A percentile compares a stretch with the other conserved stretches of the same genome.
phyloP scores from a whole-genome alignment of 768 basidiomycete species.

The Hericium coralloides region DNA sequence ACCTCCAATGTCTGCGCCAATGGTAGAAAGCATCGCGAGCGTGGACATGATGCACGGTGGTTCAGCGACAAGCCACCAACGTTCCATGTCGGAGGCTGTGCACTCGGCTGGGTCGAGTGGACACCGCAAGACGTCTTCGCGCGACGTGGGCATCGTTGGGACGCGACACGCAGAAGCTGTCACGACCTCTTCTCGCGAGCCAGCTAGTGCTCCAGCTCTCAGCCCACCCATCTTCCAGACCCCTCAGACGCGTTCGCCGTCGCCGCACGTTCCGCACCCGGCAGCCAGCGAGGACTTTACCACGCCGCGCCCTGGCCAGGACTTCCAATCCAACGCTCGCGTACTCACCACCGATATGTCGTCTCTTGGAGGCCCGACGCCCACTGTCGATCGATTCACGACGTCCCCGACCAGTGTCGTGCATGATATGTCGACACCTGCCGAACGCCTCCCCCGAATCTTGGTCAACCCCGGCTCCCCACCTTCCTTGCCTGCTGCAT shows the following conservation, averaged over 20 bases:
- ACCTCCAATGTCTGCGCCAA: background rate
- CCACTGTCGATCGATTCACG: too few species aligned
- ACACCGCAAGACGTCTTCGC: slow-evolving; percentile 33
- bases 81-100: slow-evolving; percentile 41
- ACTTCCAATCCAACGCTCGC: too few species aligned
- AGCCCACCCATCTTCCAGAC: slow-evolving; percentile 31
- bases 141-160: slow-evolving; percentile 46
- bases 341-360: slow-evolving; percentile 14
- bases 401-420: background rate
- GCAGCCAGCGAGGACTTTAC: slow-evolving; percentile 7
- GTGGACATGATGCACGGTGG: background rate
- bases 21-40: background rate
- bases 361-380: too few species aligned
- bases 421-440: background rate
- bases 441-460: background rate
- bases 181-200: background rate
- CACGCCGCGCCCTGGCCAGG: slow-evolving; percentile 1
- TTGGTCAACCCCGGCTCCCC: background rate
- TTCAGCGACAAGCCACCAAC: slow-evolving; percentile 26
- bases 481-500: background rate
- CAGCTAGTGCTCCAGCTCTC: slow-evolving; percentile 12
- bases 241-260: slow-evolving; percentile 24
- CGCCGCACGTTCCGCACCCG: slow-evolving; percentile 12
- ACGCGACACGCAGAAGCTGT: slow-evolving; percentile 22
- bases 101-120: slow-evolving; percentile 19